Conservation (phyloP, 192 early-diverging fungal genomes). For the Helicostylum pulchrum region DNA sequence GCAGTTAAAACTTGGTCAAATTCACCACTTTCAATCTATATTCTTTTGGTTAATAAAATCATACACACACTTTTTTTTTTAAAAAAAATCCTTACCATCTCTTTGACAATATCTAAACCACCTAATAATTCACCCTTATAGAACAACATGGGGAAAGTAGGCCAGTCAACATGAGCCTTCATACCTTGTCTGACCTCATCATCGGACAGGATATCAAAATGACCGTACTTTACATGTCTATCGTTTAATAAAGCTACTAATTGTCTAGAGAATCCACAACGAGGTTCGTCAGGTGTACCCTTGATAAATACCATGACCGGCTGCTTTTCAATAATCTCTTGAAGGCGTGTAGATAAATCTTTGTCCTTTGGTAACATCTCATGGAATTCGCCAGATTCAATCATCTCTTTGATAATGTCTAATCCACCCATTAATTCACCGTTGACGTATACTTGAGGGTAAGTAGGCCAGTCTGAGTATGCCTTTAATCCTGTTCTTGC, state of each 20-base stretch:
- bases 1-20: conserved; percentile 61
- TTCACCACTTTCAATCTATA: conserved; percentile 57
- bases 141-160: conserved; percentile 94
- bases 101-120: conserved; percentile 92
- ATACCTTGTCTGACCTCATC: conserved; percentile 88
- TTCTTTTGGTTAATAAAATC: background rate
- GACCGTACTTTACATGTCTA: conserved; percentile 72
- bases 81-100: conserved; percentile 59
- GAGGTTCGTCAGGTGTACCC: conserved; percentile 86
- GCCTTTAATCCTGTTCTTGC: conserved; percentile 24
- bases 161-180: conserved; percentile 91
- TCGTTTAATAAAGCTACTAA: conserved; percentile 75
- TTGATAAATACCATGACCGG: conserved; percentile 97
- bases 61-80: background rate
- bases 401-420: conserved; percentile 89
- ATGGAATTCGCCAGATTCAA: conserved; percentile 86
- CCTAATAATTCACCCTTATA: conserved; percentile 89
- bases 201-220: conserved; percentile 91
- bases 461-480: conserved; percentile 84
- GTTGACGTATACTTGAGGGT: conserved; percentile 94
- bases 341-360: conserved; percentile 69
- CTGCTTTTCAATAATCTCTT: conserved; percentile 62
- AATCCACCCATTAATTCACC: conserved; percentile 95
- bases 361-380: conserved; percentile 74
- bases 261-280: conserved; percentile 90